Base-by-base conservation (phyloP, 306 rosid genomes). In the Arachis hypogaea region DNA sequence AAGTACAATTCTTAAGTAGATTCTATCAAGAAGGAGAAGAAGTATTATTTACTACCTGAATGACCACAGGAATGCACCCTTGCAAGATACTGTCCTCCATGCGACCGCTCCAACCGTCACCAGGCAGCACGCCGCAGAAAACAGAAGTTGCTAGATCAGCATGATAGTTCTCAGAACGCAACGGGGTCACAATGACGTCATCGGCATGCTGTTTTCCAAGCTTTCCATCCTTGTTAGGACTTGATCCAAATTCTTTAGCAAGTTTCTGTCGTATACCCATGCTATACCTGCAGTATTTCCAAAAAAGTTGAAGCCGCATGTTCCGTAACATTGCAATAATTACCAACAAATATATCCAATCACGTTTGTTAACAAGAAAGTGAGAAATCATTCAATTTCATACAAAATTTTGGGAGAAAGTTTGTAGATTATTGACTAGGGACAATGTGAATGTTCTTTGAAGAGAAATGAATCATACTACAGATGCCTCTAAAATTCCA, bases 91-190 rank as follows among this genome's bases (percentile, higher is more conserved):
- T 88, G 64, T 93, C 98, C 80, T 93, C 96, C 96, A 93, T 84
- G 49, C 92, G 96, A 41, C 96, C 98, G 62, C 98, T 93, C 98
- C 98, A 93, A 68, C 96, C 98, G 80, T 93, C 98, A 38, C 96
- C 96, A 0, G 95, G 95, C 77, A 93, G 84, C 62, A 90, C 95
- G 46, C 98, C 96, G 0, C 96, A 93, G 87, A 93, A 90, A 78
- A 84, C 77, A 76, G 96, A 90, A 74, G 80, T 83, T 57, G 96
- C 92, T 81, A 93, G 54, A 74, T 85, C 90, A 54, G 42, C 80
- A 9, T 88, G 91, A 85, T 93, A 93, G 71, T 80, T 78, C 40
- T 81, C 82, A 44, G 95, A 66, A 50, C 91, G 93, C 63, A 68
- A 64, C 0, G 91, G 83, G n/a, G 96, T 90, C 69, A 93, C 90